Base-by-base conservation (phyloP, 1,284 basidiomycete genomes). In the Ceratobasidium sp. region DNA sequence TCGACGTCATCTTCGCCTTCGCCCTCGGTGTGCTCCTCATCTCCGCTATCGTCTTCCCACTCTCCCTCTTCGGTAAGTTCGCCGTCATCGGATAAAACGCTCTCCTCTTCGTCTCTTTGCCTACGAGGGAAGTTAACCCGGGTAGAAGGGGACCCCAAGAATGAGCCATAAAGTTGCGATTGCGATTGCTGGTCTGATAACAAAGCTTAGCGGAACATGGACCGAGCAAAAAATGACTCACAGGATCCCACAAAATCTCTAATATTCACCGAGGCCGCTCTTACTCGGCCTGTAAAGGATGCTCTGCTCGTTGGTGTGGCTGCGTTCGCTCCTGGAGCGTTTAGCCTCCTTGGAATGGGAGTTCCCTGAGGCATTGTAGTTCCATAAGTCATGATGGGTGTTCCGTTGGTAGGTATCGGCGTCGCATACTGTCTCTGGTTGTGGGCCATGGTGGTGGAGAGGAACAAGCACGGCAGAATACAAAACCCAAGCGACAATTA, bases 1-100 rank as follows among this genome's bases (percentile, higher is more conserved):
- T 77, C 78, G 30, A 71, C 75, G 39, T 76, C 77, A 36, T 52
- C 61, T 23, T 74, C 75, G 43, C 72, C 78, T 18, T 48, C 46
- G 8, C 9, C 9, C 46, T 21, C 3, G 23, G 46, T 21, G 9
- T 75, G 75, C 16, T 78, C 78, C 23, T 78, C 77, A 10, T 73
- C 72, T 21, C 74, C 75, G 32, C 71, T 72, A 3, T 71, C 72
- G 23, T 72, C 73, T 3, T 72, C 72, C n/a, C 69, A 73, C 32
- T 71, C 73, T 32, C 67, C 72, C 21, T 74, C 73, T 28, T 76
- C 76, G 16, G 60, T 65, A 30, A 52, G 30, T 34, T 72, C 71
- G 3, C 59, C 52, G 60, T 72, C 71, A 16, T 72, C 64, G 18
- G 64, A 69, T 23, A 69, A 45, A 9, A 57, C 14, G n/a, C 39